A percentile compares a stretch with the other conserved stretches of the same genome.
Conservation (phyloP, 768 basidiomycete genomes). For the Trametes sanguinea region DNA sequence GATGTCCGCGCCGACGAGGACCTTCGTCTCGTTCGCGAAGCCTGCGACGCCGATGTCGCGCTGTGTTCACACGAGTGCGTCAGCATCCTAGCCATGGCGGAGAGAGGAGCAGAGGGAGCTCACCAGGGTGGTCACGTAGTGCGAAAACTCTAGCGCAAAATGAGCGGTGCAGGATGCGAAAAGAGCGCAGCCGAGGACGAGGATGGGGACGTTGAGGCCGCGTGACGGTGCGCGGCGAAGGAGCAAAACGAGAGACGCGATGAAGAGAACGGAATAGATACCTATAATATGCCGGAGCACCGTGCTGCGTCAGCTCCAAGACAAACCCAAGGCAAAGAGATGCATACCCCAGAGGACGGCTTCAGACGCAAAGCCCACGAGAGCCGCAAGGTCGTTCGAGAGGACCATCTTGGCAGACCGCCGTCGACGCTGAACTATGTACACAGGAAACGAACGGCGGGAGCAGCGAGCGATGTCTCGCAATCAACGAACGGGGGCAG, state of each 20-base stretch:
- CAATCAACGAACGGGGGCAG: background rate
- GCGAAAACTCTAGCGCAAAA: conserved; percentile 39
- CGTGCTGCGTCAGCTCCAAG: too few relatives aligned
- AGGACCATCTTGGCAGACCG: conserved; percentile 29
- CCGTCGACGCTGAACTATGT: background rate
- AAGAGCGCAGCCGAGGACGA: conserved; percentile 34
- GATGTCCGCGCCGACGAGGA: conserved; percentile 32
- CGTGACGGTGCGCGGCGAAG: conserved; percentile 13
- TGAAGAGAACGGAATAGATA: conserved; percentile 32
- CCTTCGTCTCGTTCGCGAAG: conserved; percentile 35
- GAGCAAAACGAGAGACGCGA: conserved; percentile 33
- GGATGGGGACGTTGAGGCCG: conserved; percentile 29
- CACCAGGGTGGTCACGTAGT: conserved; percentile 38
- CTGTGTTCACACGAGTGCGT: background rate
- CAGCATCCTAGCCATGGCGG: too few relatives aligned
- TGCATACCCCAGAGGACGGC: conserved; percentile 38
- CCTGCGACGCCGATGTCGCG: conserved; percentile 28
- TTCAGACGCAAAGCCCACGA: conserved; percentile 42
- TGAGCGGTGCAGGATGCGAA: conserved; percentile 37
- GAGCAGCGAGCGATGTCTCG: background rate
- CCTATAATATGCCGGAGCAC: background rate
- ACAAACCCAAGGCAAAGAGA: too few relatives aligned
- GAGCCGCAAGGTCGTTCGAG: conserved; percentile 34
- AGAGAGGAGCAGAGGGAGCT: conserved; percentile 7
- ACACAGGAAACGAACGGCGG: background rate